Conservation (phyloP, 1,284 basidiomycete species). For the Neonothopanus nambi region DNA sequence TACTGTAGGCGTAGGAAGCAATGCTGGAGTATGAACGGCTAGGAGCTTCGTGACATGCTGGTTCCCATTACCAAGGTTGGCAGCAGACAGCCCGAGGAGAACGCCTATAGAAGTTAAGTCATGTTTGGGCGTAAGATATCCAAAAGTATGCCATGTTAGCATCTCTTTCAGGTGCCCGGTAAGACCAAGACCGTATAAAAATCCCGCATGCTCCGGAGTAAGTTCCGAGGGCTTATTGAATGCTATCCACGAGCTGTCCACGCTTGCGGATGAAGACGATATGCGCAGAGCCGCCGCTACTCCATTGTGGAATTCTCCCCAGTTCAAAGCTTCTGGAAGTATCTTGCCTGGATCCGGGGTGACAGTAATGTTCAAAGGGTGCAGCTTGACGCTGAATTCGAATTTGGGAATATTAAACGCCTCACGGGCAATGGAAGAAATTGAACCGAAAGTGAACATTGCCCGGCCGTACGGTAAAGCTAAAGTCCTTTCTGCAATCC, state of each 20-base stretch:
- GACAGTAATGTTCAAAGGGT: constrained; percentile 66
- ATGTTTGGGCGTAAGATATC: constrained; percentile 93
- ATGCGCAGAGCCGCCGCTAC: constrained; percentile 89
- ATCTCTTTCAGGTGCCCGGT: constrained; percentile 88
- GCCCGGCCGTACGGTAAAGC: constrained; percentile 85
- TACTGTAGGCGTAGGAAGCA: constrained; percentile 84
- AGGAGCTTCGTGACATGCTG: constrained; percentile 87
- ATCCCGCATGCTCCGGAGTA: constrained; percentile 92
- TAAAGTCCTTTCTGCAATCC: constrained; percentile 82
- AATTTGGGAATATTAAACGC: constrained; percentile 80
- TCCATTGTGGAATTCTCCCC: constrained; percentile 98
- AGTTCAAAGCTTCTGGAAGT: constrained; percentile 70
- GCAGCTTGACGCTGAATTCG: constrained; percentile 75
- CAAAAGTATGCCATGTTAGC: constrained; percentile 87
- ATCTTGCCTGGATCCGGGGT: constrained; percentile 68
- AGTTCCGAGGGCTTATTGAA: constrained; percentile 88
- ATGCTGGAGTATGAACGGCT: constrained; percentile 89
- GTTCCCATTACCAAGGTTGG: constrained; percentile 88
- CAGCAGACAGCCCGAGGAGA: constrained; percentile 88
- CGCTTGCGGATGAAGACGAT: constrained; percentile 70
- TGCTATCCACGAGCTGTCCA: constrained; percentile 92
- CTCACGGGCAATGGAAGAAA: constrained; percentile 70
- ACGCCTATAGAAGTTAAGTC: constrained; percentile 93
- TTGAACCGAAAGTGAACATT: constrained; percentile 84
- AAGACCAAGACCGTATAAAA: constrained; percentile 90